phyloP scores from a whole-genome alignment of 306 rosid species.

The Quercus wislizeni region DNA sequence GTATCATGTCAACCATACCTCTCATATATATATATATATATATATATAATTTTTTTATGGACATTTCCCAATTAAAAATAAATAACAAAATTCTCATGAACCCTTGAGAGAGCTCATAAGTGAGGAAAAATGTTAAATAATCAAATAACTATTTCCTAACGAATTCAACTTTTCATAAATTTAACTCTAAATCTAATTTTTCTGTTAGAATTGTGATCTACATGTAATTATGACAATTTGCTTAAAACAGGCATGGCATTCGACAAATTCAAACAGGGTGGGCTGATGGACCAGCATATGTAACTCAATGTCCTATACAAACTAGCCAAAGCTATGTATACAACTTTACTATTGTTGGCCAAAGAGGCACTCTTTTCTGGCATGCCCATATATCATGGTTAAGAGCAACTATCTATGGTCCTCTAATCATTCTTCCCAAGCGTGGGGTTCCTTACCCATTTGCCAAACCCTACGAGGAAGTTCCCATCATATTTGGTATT shows the following conservation, averaged over 20 bases:
- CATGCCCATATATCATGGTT: constrained; percentile 5
- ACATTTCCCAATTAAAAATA: too few relatives aligned
- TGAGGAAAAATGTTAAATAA: too few relatives aligned
- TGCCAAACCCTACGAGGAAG: constrained; percentile 1
- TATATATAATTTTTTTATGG: too few relatives aligned
- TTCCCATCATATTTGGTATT: constrained; percentile 6
- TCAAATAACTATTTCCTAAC: too few relatives aligned
- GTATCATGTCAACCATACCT: too few relatives aligned
- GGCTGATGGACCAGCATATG: constrained; percentile 9
- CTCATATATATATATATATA: too few relatives aligned
- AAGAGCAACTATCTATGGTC: constrained; percentile 6
- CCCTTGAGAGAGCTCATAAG: too few relatives aligned
- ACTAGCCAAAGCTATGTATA: neutral
- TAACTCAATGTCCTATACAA: constrained; percentile 10
- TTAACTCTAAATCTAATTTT: neutral
- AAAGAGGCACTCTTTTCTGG: constrained; percentile 13
- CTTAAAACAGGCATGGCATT: constrained; percentile 2
- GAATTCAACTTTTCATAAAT: too few relatives aligned
- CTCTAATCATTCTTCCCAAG: constrained; percentile 12
- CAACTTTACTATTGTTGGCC: constrained; percentile 1
- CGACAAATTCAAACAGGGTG: constrained; percentile 10
- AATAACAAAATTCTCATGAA: too few relatives aligned
- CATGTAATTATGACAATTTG: neutral
- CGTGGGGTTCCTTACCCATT: neutral
- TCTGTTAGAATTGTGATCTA: neutral